A percentile compares a stretch with the other conserved stretches of the same genome.
These are phyloP conservation scores for Trichoderma afroharzianum DNA, from an alignment of 2,329 filamentous ascomycete genomes.

Conservation along the genomic window DNA sequence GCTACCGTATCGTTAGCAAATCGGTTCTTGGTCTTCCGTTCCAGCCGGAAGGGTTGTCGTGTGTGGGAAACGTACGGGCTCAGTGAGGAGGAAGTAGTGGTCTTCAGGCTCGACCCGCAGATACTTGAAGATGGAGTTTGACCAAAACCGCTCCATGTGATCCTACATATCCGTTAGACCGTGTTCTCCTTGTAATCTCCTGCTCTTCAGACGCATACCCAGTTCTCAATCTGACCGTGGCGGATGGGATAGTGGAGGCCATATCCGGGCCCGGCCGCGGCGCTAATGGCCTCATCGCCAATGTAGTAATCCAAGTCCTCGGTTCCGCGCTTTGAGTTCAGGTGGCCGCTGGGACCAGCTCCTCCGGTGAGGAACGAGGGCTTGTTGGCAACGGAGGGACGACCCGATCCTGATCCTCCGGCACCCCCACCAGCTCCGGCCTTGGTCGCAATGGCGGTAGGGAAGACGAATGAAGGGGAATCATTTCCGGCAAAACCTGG, in stretches of 20 bases:
- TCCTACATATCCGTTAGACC: conserved; percentile 56
- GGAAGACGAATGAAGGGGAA: conserved; percentile 98
- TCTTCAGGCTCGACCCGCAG: conserved; percentile 96
- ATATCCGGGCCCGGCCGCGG: conserved; percentile 83
- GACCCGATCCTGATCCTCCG: conserved; percentile 76
- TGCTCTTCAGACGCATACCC: conserved; percentile 56
- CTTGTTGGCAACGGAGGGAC: conserved; percentile 89
- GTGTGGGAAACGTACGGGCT: conserved; percentile 65
- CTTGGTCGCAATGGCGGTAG: conserved; percentile 97
- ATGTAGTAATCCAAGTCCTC: conserved; percentile 99
- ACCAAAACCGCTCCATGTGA: conserved; percentile 99
- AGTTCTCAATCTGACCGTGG: conserved; percentile 98
- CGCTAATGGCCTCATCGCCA: conserved; percentile 88
- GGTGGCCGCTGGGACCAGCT: conserved; percentile 74
- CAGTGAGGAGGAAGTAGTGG: conserved; percentile 96
- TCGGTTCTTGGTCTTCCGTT: conserved; percentile 14
- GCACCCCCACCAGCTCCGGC: conserved; percentile 61
- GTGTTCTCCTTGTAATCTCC: background rate
- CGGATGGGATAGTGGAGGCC: conserved; percentile 96
- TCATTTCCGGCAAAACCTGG: conserved; percentile 98
- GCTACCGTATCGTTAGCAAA: conserved; percentile 46
- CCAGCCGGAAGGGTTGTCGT: background rate
- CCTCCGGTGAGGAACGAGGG: conserved; percentile 92
- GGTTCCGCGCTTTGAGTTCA: conserved; percentile 89
- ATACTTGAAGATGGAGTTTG: conserved; percentile 99